A percentile compares a stretch with the other conserved stretches of the same genome.
Conservation (phyloP, 208 protist species). For the Plasmodiophora brassicae region DNA sequence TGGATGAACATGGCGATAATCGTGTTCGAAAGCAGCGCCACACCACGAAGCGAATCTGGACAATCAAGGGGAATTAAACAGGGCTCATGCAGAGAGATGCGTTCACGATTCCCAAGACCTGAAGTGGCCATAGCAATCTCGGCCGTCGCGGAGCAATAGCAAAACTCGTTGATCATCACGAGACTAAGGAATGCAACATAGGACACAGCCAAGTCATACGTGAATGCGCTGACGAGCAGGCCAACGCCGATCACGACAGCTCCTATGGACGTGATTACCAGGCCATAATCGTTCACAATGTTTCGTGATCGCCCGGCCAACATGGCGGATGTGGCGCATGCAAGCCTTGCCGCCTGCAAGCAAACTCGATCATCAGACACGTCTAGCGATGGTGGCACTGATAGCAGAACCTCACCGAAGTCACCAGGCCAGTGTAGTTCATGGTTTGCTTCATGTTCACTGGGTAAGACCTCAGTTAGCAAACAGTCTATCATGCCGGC, state of each 20-base stretch:
- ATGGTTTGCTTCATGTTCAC: neutral
- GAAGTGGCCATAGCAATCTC: neutral
- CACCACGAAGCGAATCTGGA: neutral
- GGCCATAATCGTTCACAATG: neutral
- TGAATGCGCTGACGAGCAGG: neutral
- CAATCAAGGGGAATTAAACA: neutral
- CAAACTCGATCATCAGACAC: neutral
- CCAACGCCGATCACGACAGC: neutral
- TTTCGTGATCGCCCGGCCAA: neutral
- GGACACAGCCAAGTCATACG: neutral
- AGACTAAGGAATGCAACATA: neutral
- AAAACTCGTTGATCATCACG: constrained; percentile 12
- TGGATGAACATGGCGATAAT: neutral
- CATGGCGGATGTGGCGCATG: neutral
- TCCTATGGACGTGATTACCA: neutral
- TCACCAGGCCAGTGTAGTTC: neutral
- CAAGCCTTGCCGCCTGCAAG: neutral
- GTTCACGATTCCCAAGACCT: neutral
- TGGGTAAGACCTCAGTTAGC: no score
- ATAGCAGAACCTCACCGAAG: neutral
- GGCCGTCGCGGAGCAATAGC: neutral
- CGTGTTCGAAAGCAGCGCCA: neutral
- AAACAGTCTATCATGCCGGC: neutral
- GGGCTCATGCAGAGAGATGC: neutral
- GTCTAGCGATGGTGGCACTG: neutral